Evolutionary conservation across 2,329 filamentous ascomycete species (phyloP).

Genomic region (Sporothrix euskadiensis): DNA sequence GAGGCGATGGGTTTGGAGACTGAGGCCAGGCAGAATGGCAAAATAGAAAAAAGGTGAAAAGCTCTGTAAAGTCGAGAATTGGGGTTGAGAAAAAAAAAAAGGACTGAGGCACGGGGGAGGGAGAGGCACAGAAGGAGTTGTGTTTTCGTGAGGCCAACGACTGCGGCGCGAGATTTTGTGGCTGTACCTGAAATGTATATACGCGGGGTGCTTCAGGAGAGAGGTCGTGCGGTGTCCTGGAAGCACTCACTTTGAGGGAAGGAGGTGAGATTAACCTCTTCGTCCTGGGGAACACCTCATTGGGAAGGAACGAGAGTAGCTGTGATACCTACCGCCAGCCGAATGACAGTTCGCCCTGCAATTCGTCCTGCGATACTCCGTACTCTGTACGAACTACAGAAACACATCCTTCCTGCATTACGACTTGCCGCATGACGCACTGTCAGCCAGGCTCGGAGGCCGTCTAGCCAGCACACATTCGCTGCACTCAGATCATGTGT

Average conservation of each 20-base stretch:
- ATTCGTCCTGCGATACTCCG: background rate
- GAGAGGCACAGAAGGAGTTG: background rate
- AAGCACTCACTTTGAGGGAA: background rate
- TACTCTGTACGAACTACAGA: background rate
- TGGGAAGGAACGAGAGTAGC: background rate
- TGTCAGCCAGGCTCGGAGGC: background rate
- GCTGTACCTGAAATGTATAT: background rate
- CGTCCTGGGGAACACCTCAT: background rate
- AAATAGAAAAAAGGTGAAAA: background rate
- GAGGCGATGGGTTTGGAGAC: background rate
- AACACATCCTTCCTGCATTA: background rate
- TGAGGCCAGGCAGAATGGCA: background rate
- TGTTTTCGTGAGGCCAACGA: slow-evolving; percentile 7
- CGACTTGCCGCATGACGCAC: background rate
- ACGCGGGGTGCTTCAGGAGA: slow-evolving; percentile 8
- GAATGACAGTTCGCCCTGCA: background rate
- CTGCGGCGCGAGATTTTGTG: background rate
- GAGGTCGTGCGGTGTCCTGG: slow-evolving; percentile 5
- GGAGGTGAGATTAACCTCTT: background rate
- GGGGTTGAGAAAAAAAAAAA: background rate
- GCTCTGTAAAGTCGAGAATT: background rate
- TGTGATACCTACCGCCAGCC: background rate
- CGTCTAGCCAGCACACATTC: background rate
- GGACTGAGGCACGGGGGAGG: background rate
- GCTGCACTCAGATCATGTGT: background rate